Evolutionary conservation across 192 early-diverging fungal genomes (phyloP).

Genomic region (Coemansia sp.): DNA sequence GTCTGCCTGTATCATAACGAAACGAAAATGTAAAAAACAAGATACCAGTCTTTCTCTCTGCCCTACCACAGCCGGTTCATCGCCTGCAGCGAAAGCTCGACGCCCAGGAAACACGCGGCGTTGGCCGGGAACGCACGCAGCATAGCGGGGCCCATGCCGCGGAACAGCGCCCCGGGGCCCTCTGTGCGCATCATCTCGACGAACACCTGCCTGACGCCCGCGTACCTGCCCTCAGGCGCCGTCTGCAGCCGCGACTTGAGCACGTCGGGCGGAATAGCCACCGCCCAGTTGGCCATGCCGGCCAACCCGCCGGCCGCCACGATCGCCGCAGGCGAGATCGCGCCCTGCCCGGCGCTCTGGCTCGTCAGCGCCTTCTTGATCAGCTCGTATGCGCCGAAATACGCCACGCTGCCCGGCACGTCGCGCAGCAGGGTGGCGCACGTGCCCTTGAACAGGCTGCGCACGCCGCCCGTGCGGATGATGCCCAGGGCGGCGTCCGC

Average conservation of each 20-base stretch:
- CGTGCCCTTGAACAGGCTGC: conserved; percentile 88
- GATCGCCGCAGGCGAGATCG: conserved; percentile 76
- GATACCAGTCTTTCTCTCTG: not conserved
- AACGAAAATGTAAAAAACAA: conserved; percentile 2
- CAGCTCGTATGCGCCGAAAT: conserved; percentile 94
- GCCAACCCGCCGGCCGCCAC: conserved; percentile 97
- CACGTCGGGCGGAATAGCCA: conserved; percentile 77
- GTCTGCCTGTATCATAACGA: not conserved
- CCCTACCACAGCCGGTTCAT: conserved; percentile 50
- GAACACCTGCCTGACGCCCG: conserved; percentile 53
- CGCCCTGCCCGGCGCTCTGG: conserved; percentile 63
- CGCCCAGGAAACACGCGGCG: conserved; percentile 76
- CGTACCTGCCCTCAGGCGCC: conserved; percentile 55
- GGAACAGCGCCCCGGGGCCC: conserved; percentile 69
- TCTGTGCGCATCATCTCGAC: conserved; percentile 56
- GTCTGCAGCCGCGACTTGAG: conserved; percentile 79
- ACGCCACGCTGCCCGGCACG: conserved; percentile 90
- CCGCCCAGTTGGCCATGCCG: conserved; percentile 94
- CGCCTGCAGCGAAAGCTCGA: conserved; percentile 46
- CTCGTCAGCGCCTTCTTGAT: conserved; percentile 70
- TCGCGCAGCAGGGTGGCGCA: conserved; percentile 92
- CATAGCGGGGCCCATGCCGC: conserved; percentile 81
- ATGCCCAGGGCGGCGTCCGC: conserved; percentile 81
- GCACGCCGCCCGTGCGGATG: conserved; percentile 83
- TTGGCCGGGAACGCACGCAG: conserved; percentile 80